Evolutionary conservation across 2,329 filamentous ascomycete genomes (phyloP).

Genomic region (Fusarium dimerum): DNA sequence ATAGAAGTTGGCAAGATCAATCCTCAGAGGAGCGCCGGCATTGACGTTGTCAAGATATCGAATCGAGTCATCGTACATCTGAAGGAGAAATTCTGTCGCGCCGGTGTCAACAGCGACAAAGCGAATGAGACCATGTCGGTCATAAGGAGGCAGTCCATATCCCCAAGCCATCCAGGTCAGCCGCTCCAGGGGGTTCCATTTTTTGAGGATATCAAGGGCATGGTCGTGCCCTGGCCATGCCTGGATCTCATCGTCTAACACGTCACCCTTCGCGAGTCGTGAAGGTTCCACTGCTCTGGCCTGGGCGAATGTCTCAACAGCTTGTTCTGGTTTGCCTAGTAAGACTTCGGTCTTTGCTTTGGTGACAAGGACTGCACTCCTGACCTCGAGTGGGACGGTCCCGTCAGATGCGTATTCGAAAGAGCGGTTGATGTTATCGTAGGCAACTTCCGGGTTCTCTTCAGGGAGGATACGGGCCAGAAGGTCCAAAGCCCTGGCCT

Average conservation of each 20-base stretch:
- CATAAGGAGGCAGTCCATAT: conserved; percentile 4
- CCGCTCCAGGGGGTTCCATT: conserved; percentile 27
- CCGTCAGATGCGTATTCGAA: conserved; percentile 8
- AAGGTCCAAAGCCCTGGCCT: conserved; percentile 13
- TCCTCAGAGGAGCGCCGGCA: conserved; percentile 22
- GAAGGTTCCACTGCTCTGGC: conserved; percentile 22
- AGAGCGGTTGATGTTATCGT: conserved; percentile 5
- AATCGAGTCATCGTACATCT: conserved; percentile 25
- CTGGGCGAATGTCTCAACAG: conserved; percentile 14
- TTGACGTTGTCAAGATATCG: conserved; percentile 29
- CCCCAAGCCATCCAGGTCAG: conserved; percentile 29
- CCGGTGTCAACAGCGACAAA: conserved; percentile 16
- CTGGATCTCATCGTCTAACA: conserved; percentile 21
- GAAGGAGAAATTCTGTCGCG: conserved; percentile 23
- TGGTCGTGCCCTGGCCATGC: conserved; percentile 15
- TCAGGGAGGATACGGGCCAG: conserved; percentile 17
- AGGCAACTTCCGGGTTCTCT: conserved; percentile 10
- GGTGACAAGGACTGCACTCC: conserved; percentile 15
- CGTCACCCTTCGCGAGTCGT: conserved; percentile 15
- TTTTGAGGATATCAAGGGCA: conserved; percentile 22
- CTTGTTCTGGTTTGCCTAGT: conserved; percentile 8
- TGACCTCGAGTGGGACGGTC: conserved; percentile 9
- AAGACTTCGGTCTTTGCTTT: conserved; percentile 20
- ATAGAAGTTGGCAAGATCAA: conserved; percentile 19
- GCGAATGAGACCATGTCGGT: conserved; percentile 11